Conservation (phyloP, 257 asterid genomes). For the Nicotiana obtusifolia region DNA sequence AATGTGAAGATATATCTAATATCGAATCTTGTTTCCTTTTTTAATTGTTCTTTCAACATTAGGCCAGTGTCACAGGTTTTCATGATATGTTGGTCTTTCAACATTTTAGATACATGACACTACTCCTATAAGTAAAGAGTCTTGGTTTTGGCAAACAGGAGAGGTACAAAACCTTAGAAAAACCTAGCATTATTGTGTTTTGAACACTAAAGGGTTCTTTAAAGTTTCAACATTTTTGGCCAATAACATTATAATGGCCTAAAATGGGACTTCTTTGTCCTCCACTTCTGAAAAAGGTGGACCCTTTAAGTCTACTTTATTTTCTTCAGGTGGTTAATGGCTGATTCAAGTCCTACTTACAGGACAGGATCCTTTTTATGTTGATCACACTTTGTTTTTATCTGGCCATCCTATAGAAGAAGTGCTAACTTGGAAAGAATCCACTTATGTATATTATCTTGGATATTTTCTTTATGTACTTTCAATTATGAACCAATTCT, state of each 20-base stretch:
- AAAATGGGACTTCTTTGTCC: not conserved
- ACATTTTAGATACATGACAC: not conserved
- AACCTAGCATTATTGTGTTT: slow-evolving; percentile 3
- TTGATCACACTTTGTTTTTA: slow-evolving; percentile 6
- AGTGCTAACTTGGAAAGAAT: slow-evolving; percentile 8
- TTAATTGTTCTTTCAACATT: not conserved
- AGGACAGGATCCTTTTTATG: slow-evolving; percentile 11
- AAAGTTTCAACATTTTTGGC: slow-evolving; percentile 18
- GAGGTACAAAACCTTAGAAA: not conserved
- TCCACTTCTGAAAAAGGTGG: slow-evolving; percentile 37
- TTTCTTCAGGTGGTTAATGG: slow-evolving; percentile 26
- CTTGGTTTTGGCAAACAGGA: not conserved
- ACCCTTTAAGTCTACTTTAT: slow-evolving; percentile 4
- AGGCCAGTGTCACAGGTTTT: not conserved
- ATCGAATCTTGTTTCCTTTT: not conserved
- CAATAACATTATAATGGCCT: slow-evolving; percentile 26
- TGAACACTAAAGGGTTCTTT: not conserved
- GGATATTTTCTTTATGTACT: not conserved
- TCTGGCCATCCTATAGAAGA: slow-evolving; percentile 9
- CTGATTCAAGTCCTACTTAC: slow-evolving; percentile 40
- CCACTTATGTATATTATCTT: slow-evolving; percentile 23
- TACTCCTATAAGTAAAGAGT: not conserved
- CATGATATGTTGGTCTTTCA: not conserved
- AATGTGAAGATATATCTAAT: not conserved
- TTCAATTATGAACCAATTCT: not conserved